Conservation (phyloP, 352 stramenopile genomes). For the Pythium aquatile region DNA sequence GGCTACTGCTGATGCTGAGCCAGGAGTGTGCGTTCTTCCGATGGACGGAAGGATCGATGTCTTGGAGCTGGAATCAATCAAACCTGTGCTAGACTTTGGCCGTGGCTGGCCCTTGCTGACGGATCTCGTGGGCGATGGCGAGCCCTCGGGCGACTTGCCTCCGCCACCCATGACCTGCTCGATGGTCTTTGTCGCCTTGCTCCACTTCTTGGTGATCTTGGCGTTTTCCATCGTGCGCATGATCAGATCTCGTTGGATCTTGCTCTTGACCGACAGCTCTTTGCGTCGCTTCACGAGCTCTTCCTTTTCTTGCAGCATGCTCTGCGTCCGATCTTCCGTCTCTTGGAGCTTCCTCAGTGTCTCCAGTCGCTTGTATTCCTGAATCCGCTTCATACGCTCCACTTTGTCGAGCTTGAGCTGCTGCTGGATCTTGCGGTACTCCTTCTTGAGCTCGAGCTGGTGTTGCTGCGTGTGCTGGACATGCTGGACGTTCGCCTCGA, state of each 20-base stretch:
- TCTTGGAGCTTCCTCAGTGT: slow-evolving; percentile 86
- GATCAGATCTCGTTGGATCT: slow-evolving; percentile 89
- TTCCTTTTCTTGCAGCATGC: slow-evolving; percentile 83
- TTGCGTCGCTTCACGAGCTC: slow-evolving; percentile 78
- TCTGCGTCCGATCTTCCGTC: slow-evolving; percentile 74
- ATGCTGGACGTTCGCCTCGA: slow-evolving; percentile 67
- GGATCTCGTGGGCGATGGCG: slow-evolving; percentile 38
- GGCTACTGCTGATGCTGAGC: slow-evolving; percentile 24
- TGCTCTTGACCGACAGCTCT: slow-evolving; percentile 72
- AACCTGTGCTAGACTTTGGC: slow-evolving; percentile 55
- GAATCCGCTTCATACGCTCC: slow-evolving; percentile 88
- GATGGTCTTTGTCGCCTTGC: slow-evolving; percentile 74
- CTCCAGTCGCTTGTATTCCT: slow-evolving; percentile 91
- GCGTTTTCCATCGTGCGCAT: slow-evolving; percentile 87
- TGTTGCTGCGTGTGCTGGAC: slow-evolving; percentile 68
- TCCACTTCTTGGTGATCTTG: slow-evolving; percentile 89
- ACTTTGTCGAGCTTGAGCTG: slow-evolving; percentile 90
- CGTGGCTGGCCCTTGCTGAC: slow-evolving; percentile 21
- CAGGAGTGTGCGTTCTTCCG: slow-evolving; percentile 24
- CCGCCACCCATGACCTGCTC: slow-evolving; percentile 59
- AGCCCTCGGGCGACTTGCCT: slow-evolving; percentile 32
- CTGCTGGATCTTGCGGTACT: slow-evolving; percentile 80
- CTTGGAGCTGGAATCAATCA: slow-evolving; percentile 23
- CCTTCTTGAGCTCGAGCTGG: slow-evolving; percentile 76
- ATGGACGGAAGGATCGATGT: slow-evolving; percentile 50